Evolutionary conservation across 805 yeast species (phyloP).

Genomic region (Yarrowia alimentaria): DNA sequence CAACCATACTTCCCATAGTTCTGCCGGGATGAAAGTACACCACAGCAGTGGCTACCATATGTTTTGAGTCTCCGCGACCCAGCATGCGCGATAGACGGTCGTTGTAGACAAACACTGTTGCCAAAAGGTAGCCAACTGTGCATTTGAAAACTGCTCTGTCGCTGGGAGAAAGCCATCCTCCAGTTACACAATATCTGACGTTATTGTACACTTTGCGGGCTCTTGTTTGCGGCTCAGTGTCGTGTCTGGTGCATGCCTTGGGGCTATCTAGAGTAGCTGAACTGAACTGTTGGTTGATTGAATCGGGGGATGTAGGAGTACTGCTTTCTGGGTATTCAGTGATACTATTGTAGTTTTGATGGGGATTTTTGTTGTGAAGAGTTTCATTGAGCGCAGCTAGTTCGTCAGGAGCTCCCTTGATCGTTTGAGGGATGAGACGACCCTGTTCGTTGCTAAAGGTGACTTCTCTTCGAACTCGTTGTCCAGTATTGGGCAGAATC

Average conservation of each 20-base stretch:
- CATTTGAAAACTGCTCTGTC: conserved; percentile 51
- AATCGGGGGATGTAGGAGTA: neutral
- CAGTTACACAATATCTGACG: neutral
- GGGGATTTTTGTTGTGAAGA: neutral
- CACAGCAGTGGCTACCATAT: conserved; percentile 75
- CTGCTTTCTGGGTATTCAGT: neutral
- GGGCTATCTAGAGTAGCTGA: neutral
- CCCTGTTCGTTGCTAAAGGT: conserved; percentile 14
- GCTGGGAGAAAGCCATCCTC: conserved; percentile 10
- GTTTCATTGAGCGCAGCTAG: neutral
- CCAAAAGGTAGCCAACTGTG: conserved; percentile 68
- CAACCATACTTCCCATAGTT: conserved; percentile 76
- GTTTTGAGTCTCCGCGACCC: conserved; percentile 72
- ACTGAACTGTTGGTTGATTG: neutral
- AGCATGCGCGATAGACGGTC: conserved; percentile 45
- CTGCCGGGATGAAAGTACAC: conserved; percentile 84
- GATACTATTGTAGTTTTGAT: conserved; percentile 8
- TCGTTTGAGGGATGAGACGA: neutral
- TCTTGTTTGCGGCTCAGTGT: too few species aligned
- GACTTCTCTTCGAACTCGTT: conserved; percentile 16
- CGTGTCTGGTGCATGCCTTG: neutral
- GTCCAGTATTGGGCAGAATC: conserved; percentile 49
- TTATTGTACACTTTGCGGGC: neutral
- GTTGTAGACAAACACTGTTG: conserved; percentile 69
- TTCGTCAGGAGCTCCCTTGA: conserved; percentile 11